Base-by-base conservation (phyloP, 148 eudicot genomes). In the Vaccinium myrtillus region DNA sequence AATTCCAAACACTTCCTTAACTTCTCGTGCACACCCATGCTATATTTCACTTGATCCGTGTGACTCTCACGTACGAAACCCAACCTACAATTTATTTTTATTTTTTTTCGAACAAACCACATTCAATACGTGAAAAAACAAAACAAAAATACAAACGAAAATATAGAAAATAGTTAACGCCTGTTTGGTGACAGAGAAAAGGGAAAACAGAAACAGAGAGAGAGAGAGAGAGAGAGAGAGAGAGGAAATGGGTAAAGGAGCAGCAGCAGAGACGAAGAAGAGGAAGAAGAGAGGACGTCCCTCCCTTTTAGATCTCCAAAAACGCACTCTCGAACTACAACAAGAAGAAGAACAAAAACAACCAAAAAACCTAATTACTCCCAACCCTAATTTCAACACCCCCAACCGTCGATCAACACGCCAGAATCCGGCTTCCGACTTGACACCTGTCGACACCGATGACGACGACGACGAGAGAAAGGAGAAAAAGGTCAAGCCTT, bases 201-300 rank as follows among this genome's bases (percentile, higher is more conserved):
- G 46, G 6, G 46, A 69, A 27, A 27, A 6, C 13, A 69, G 43
- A 69, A 69, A 69, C 73, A 32, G 16, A 10, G 78, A 75, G 56
- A 3, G 25, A 32, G 76, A 15, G 76, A 36, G 46, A 36, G 21
- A 15, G 80, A 87, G 81, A 75, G 76, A 76, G 83, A 9, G 32
- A 19, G 53, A 79, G 83, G 75, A 69, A 83, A 87, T 81, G 88
- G 88, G 86, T 54, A 87, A 84, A 81, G 88, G 71, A 77, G 69
- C 86, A 51, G 70, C 87, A 58, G 36, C 80, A 15, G 76, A 83
- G 50, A 86, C 73, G 25, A 91, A 88, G 87, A 82, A 81, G 71
- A 92, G 89, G 86, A 92, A 92, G 88, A 90, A 89, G 86, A 89
- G 84, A 78, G 98, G 98, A 19, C 94, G 98, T 2, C 98, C 98